Conservation (phyloP, 2,329 filamentous ascomycete species). For the Penicillium palitans region DNA sequence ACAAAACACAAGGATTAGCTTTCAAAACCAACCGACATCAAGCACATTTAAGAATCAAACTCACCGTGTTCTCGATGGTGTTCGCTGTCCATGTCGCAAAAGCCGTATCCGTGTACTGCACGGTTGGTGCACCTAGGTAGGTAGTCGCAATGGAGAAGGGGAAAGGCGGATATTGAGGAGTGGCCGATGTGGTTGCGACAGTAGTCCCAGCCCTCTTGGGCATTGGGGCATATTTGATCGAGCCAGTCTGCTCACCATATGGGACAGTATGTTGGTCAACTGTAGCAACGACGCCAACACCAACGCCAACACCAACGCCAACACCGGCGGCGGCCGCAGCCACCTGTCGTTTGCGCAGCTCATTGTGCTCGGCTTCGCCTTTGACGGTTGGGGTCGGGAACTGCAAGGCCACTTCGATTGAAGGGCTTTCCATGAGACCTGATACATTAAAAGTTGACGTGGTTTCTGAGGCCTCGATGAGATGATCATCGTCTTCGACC, state of each 20-base stretch:
- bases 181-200: conserved; percentile 55
- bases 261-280: conserved; percentile 44
- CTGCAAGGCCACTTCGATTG: conserved; percentile 12
- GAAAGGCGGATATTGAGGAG: conserved; percentile 58
- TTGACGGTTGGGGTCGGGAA: conserved; percentile 32
- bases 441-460: conserved; percentile 1
- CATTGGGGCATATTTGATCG: conserved; percentile 63
- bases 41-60: conserved; percentile 28
- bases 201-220: conserved; percentile 59
- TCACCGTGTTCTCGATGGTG: conserved; percentile 61
- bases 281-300: neutral
- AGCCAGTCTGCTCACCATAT: conserved; percentile 56
- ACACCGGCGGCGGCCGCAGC: conserved; percentile 8
- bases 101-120: conserved; percentile 54
- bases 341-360: conserved; percentile 35
- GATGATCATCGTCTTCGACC: conserved; percentile 4
- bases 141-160: conserved; percentile 54
- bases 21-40: conserved; percentile 6
- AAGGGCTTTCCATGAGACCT: conserved; percentile 33
- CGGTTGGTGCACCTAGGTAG: conserved; percentile 48
- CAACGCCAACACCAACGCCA: neutral
- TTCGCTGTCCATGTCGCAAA: conserved; percentile 52
- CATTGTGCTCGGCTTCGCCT: conserved; percentile 25
- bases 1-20: conserved; percentile 5
- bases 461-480: conserved; percentile 8